Base-by-base conservation (phyloP, 2,329 filamentous ascomycete genomes). In the Trichoderma aggressivum region DNA sequence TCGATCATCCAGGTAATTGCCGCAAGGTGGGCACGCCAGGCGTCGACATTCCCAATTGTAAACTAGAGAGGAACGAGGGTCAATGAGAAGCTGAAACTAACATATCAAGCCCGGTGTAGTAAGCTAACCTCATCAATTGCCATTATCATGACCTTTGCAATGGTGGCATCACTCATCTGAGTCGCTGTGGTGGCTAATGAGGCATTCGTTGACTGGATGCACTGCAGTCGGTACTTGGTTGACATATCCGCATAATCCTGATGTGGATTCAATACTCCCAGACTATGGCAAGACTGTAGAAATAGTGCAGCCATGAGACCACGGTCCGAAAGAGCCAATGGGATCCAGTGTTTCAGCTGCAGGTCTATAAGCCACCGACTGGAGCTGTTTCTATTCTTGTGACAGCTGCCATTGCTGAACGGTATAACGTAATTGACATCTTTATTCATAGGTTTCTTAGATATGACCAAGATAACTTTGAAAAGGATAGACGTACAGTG, bases 61-160 rank as follows among this genome's bases (percentile, higher is more conserved):
- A 43, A 43, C 39, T 43, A 43, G 18, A 2, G 1, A 3, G n/a
- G 3, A 43, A 10, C 7, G 1, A 3, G 16, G 0, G 39, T 43
- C 7, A 43, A 3, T n/a, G 2, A 10, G 39, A 43, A 0, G 39
- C 18, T 0, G 7, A n/a, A 43, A 5, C 16, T 1, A 3, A 1
- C 39, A 16, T n/a, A 43, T 43, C 3, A 43, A 43, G 36, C 0
- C 39, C 16, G n/a, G 0, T 0, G 3, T n/a, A 5, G n/a, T n/a
- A 2, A 43, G 39, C 39, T 10, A 0, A 43, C 39, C 39, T 43
- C 39, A 43, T 43, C 39, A n/a, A 43, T 3, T 4, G 39, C 39
- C 39, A 43, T 43, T 43, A 43, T 43, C 39, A 43, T 43, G 7
- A 43, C 39, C 18, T 43, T 43, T 7, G 39, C 39, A 3, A 43